phyloP scores from a whole-genome alignment of 192 early-diverging fungal species.

The Pilaira anomala region DNA sequence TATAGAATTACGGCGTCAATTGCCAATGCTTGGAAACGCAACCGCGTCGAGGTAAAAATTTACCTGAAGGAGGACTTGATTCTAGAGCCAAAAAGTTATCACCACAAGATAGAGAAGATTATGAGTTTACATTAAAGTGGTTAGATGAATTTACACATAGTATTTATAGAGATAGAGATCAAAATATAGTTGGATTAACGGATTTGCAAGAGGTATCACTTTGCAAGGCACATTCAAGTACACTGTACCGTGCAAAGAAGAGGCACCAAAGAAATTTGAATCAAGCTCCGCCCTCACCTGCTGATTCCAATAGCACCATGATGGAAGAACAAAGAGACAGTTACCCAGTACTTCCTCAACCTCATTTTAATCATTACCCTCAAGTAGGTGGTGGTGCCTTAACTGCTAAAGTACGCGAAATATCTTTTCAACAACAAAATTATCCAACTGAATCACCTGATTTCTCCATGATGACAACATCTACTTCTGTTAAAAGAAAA shows the following conservation, averaged over 20 bases:
- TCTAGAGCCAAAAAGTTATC: conserved; percentile 36
- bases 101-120: conserved; percentile 29
- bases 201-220: conserved; percentile 34
- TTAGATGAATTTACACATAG: conserved; percentile 28
- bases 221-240: conserved; percentile 39
- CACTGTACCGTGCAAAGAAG: conserved; percentile 39
- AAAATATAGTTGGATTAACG: conserved; percentile 15
- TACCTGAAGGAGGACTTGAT: conserved; percentile 32
- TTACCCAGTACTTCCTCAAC: conserved; percentile 8
- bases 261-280: conserved; percentile 8
- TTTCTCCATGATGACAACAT: conserved; percentile 16
- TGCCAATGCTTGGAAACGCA: conserved; percentile 36
- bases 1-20: conserved; percentile 30
- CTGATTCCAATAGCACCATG: conserved; percentile 15
- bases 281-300: conserved; percentile 17
- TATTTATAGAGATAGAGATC: conserved; percentile 24
- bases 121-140: conserved; percentile 36
- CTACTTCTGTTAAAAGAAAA: conserved; percentile 29
- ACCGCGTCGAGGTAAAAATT: conserved; percentile 40
- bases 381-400: conserved; percentile 11
- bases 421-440: conserved; percentile 5
- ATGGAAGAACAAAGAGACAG: conserved; percentile 4
- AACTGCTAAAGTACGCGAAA: conserved; percentile 19
- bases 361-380: not conserved
- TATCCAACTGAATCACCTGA: conserved; percentile 14